Conservation (phyloP, 257 asterid genomes). For the Coffea canephora region DNA sequence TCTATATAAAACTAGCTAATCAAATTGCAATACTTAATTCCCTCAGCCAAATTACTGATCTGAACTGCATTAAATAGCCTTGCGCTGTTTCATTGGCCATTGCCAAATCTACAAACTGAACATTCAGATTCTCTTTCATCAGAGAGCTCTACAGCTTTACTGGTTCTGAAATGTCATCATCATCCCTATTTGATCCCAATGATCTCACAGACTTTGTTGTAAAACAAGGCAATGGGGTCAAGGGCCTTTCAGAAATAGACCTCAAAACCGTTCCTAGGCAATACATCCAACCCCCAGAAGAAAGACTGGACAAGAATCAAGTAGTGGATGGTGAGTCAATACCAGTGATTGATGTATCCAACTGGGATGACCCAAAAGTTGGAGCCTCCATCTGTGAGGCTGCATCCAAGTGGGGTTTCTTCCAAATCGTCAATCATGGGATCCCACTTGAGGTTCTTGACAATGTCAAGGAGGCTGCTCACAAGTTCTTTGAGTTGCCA, state of each 20-base stretch:
- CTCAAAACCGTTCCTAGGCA: conserved; percentile 34
- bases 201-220: conserved; percentile 39
- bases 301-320: conserved; percentile 30
- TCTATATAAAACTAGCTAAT: too few species aligned
- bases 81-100: too few species aligned
- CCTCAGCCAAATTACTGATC: too few species aligned
- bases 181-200: conserved; percentile 10
- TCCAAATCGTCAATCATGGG: conserved; percentile 48
- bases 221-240: conserved; percentile 47
- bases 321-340: conserved; percentile 26
- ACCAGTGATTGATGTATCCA: conserved; percentile 46
- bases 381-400: conserved; percentile 38
- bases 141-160: not conserved
- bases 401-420: conserved; percentile 46
- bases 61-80: too few species aligned
- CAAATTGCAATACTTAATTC: too few species aligned
- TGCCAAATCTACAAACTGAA: too few species aligned
- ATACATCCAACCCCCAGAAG: conserved; percentile 39
- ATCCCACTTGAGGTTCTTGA: conserved; percentile 47
- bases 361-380: conserved; percentile 32
- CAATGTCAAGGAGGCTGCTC: conserved; percentile 36
- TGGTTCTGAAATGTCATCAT: conserved; percentile 23
- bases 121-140: too few species aligned
- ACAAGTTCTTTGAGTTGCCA: conserved; percentile 44
- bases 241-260: conserved; percentile 40